A percentile compares a stretch with the other conserved stretches of the same genome.
These are phyloP conservation scores for Domatiomyces catenatus DNA, from an alignment of 2,329 filamentous ascomycete species.

Conservation along the genomic window DNA sequence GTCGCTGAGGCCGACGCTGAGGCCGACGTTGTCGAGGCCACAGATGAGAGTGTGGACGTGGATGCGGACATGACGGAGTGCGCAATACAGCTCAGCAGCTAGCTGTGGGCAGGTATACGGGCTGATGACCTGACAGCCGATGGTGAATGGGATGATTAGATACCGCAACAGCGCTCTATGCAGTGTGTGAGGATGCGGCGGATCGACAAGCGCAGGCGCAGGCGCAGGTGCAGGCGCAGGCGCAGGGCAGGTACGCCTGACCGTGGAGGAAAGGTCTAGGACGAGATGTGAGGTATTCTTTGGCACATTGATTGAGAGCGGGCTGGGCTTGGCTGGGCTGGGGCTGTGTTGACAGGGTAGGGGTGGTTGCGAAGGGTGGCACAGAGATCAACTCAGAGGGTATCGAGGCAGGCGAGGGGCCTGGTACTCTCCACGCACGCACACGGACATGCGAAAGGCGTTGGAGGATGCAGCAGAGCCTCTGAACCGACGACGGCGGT, in stretches of 20 bases:
- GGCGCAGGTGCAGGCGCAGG: not conserved
- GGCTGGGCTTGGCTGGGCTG: not conserved
- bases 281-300: not conserved
- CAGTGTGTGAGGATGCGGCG: not conserved
- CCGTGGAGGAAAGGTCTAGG: not conserved
- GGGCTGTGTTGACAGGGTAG: not conserved
- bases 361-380: not conserved
- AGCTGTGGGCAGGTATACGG: not conserved
- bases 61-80: not conserved
- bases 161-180: not conserved
- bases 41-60: not conserved
- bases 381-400: not conserved
- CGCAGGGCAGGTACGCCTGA: not conserved
- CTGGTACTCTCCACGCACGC: not conserved
- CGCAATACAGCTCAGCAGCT: not conserved
- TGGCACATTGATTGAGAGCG: not conserved
- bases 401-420: not conserved
- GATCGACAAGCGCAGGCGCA: not conserved
- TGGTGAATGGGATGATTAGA: not conserved
- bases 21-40: constrained; percentile 3
- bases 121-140: not conserved
- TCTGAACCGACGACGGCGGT: not conserved
- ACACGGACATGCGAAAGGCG: not conserved
- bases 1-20: constrained; percentile 16
- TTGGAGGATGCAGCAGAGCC: constrained; percentile 1